phyloP scores from a whole-genome alignment of 768 basidiomycete species.

The Lactifluus volemus region DNA sequence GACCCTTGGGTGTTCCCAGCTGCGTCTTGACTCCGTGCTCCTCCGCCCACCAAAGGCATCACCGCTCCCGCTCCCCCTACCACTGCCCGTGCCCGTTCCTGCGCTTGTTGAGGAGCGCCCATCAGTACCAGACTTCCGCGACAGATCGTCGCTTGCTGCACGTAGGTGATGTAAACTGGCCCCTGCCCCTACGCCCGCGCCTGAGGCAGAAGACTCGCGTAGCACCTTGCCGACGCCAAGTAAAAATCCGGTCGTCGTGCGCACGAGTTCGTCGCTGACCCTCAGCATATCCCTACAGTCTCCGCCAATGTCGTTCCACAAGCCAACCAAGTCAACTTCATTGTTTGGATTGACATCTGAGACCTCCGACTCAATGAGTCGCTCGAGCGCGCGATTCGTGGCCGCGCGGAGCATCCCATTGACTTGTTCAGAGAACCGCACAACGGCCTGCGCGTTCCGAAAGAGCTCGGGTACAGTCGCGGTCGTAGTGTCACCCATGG shows the following conservation, averaged over 20 bases:
- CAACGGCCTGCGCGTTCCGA: constrained; percentile 53
- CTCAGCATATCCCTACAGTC: constrained; percentile 67
- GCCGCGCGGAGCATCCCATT: constrained; percentile 51
- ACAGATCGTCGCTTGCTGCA: constrained; percentile 44
- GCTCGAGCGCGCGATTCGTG: constrained; percentile 53
- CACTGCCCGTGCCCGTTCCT: constrained; percentile 20
- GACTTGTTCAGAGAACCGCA: constrained; percentile 56
- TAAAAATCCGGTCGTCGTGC: constrained; percentile 67
- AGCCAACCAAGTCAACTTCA: constrained; percentile 36
- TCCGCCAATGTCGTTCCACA: constrained; percentile 61
- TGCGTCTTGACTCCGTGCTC: constrained; percentile 40
- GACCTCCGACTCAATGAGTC: constrained; percentile 71
- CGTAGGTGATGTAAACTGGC: constrained; percentile 36
- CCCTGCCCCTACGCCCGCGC: constrained; percentile 11
- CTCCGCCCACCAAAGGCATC: constrained; percentile 38
- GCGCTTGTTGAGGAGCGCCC: constrained; percentile 20
- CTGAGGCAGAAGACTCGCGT: constrained; percentile 39
- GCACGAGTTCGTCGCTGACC: constrained; percentile 70
- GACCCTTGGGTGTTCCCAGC: constrained; percentile 34
- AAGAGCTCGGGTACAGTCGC: constrained; percentile 44
- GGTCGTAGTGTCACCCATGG: constrained; percentile 32
- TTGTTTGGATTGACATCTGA: constrained; percentile 33
- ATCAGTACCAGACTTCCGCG: constrained; percentile 30
- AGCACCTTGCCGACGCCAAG: constrained; percentile 66
- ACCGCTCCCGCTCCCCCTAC: constrained; percentile 38